Conservation (phyloP, 176 grass and related monocot species). For the Lolium multiflorum region DNA sequence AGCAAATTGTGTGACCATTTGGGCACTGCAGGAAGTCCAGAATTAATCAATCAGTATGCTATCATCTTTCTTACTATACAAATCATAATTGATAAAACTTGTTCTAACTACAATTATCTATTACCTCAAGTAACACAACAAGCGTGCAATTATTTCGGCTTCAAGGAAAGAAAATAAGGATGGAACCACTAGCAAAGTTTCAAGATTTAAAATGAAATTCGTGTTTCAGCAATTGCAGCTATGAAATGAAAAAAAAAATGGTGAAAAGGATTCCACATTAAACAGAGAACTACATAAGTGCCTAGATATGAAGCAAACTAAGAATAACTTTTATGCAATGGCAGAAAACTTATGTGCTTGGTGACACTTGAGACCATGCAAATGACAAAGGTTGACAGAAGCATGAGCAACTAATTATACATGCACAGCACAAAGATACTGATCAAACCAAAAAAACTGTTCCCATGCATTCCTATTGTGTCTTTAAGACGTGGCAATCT, state of each 20-base stretch:
- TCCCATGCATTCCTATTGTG: constrained; percentile 15
- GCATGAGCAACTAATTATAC: neutral
- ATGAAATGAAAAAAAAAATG: neutral
- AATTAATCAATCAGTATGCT: constrained; percentile 10
- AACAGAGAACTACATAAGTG: neutral
- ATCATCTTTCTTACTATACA: constrained; percentile 28
- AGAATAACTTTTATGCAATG: neutral
- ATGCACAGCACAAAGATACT: neutral
- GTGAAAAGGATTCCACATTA: neutral
- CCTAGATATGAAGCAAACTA: constrained; percentile 16
- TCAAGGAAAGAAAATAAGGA: neutral
- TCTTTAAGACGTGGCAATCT: constrained; percentile 20
- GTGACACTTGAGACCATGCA: neutral
- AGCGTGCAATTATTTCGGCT: neutral
- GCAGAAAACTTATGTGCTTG: neutral
- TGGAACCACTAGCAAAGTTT: neutral
- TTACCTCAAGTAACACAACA: neutral
- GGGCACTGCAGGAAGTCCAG: constrained; percentile 69
- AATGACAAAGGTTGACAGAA: constrained; percentile 31
- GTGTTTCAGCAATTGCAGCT: neutral
- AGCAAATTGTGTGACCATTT: constrained; percentile 90
- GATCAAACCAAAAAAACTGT: constrained; percentile 1
- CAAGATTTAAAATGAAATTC: neutral
- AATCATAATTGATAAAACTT: constrained; percentile 8
- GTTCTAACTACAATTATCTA: neutral